Base-by-base conservation (phyloP, 2,329 filamentous ascomycete genomes). In the Beauveria sp. region DNA sequence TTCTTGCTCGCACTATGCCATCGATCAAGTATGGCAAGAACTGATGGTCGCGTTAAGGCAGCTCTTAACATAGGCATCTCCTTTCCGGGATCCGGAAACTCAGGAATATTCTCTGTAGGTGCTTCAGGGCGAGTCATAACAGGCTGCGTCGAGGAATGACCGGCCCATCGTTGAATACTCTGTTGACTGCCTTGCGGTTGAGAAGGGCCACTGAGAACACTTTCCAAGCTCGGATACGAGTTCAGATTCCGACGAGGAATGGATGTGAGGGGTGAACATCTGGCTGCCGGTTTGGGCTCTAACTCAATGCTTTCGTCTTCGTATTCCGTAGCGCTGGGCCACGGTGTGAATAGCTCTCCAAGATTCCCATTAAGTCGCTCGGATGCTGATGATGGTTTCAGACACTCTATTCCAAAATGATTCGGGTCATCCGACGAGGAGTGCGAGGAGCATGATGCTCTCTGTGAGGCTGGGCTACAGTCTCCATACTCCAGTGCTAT, bases 401-500 rank as follows among this genome's bases (percentile, higher is more conserved):
- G 31, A n/a, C 18, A 24, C 7, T 53, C 20, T 16, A 31, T 20
- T 3, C 6, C 49, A 46, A n/a, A 3, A 8, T 34, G 26, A 24
- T 18, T 46, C 8, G 38, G 3, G 16, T 5, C 26, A 24, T 38
- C n/a, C 12, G 34, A 34, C 10, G 57, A 38, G 6, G 49, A 52
- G 34, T n/a, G 48, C 1, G 40, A 60, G 5, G 57, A 46, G 18
- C 18, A 40, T 10, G 57, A 54, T 48, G n/a, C 42, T 52, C 50
- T 61, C 8, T 14, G 43, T 16, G 72, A 73, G 5, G 49, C 57
- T 7, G 68, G 68, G 6, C 66, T 69, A 58, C 71, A 68, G 43
- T 75, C 73, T 24, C 80, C 79, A 62, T 88, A 83, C 64, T 90
- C 86, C 60, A 95, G 79, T 48, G 86, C 80, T 65, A 93, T 91